These are phyloP conservation scores for Diphasiastrum complanatum DNA, from an alignment of 83 land plant genomes.

Conservation along the genomic window DNA sequence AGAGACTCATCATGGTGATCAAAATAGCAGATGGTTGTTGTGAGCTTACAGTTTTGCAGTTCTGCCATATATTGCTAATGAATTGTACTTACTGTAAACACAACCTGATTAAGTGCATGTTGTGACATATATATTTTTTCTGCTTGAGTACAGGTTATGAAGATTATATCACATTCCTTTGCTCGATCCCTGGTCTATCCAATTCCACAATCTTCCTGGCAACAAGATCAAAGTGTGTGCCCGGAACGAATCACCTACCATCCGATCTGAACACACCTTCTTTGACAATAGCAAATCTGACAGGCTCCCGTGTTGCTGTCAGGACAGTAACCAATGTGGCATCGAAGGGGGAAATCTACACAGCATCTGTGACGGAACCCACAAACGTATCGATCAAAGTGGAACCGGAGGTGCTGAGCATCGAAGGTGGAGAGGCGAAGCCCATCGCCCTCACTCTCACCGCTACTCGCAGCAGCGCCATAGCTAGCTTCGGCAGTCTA, in stretches of 20 bases:
- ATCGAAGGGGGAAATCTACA: not conserved
- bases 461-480: not conserved
- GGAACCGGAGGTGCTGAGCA: not conserved
- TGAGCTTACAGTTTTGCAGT: too few relatives aligned
- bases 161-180: slow-evolving; percentile 5
- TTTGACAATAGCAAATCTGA: not conserved
- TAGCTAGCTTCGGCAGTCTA: not conserved
- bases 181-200: slow-evolving; percentile 6
- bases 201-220: slow-evolving; percentile 1
- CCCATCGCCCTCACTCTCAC: not conserved
- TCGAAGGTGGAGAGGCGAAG: not conserved
- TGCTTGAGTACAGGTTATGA: slow-evolving; percentile 1
- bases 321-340: slow-evolving; percentile 8
- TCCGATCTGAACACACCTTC: slow-evolving; percentile 13
- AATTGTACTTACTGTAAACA: too few relatives aligned
- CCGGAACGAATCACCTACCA: not conserved
- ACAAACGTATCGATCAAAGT: not conserved
- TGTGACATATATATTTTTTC: too few relatives aligned
- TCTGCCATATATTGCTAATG: too few relatives aligned
- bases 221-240: not conserved
- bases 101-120: too few relatives aligned
- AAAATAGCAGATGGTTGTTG: too few relatives aligned
- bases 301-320: not conserved
- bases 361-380: not conserved
- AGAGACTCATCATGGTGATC: too few relatives aligned